Evolutionary conservation across 805 yeast species (phyloP), one percentile per base, ranked within the genome.

Genomic region (Ogataea glucozyma): DNA sequence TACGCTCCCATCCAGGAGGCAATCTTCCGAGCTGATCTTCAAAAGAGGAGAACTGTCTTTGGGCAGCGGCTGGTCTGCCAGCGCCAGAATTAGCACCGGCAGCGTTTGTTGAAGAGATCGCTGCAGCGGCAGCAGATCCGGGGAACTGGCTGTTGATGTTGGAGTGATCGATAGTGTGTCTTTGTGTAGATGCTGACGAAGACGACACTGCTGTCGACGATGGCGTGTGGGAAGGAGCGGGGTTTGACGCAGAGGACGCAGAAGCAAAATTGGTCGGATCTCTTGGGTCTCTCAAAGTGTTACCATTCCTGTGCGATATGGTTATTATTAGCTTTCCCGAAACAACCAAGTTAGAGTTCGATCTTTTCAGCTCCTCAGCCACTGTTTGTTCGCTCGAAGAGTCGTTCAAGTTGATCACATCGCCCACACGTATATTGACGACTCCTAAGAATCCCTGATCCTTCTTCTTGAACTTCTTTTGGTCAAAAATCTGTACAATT

Each of bases 1-100:
- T 79, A 56, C 99, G 82, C 67, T 93, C 99, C 98, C 99, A 93
- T 4, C 99, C 99, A 6, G 97, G 88, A 3, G 99, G 99, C 53
- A 93, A 74, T 61, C 97, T 76, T 31, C 99, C 99, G 57, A 82
- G 80, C 65, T 91, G 98, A 68, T 93, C 99, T 67, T 93, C 99
- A 64, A 93, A 93, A 2, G 98, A 88, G 4, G 96, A 86, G 56
- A 83, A 84, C 59, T 84, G 95, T 58, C 89, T 78, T 53, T 67
- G 66, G 22, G 56, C 46, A 11, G 54, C 33, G n/a, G 55, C 29
- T 1, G 67, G 54, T 31, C 62, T 41, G 9, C n/a, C n/a, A n/a
- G n/a, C n/a, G n/a, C n/a, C n/a, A 16, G 32, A 30, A 3, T 19
- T 10, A 30, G 62, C 43, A 11, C 62, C 46, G 5, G 56, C 49